These are phyloP conservation scores for Cladosporium sp. DNA, from an alignment of 2,329 filamentous ascomycete genomes.

Conservation along the genomic window DNA sequence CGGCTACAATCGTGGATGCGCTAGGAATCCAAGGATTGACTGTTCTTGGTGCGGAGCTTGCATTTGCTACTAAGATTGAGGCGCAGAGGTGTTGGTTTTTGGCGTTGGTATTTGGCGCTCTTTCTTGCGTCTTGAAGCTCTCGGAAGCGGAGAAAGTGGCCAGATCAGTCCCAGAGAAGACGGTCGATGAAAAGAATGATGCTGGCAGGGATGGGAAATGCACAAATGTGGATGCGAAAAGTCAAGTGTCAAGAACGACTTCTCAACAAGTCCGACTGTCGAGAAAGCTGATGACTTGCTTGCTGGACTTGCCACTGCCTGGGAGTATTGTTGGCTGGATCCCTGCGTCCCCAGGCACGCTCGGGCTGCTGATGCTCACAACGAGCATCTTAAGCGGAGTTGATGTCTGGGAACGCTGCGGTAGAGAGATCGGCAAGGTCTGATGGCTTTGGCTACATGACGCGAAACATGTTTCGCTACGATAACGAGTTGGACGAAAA, in stretches of 20 bases:
- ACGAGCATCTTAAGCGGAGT: slow-evolving; percentile 3
- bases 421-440: not conserved
- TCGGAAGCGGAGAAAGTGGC: not conserved
- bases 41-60: not conserved
- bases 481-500: not conserved
- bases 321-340: slow-evolving; percentile 12
- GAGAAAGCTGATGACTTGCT: slow-evolving; percentile 8
- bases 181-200: not conserved
- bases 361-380: not conserved
- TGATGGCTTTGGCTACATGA: not conserved
- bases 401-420: slow-evolving; percentile 16
- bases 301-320: slow-evolving; percentile 8
- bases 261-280: not conserved
- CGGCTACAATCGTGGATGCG: not conserved
- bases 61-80: not conserved
- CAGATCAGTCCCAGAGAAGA: not conserved
- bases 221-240: not conserved
- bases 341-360: not conserved
- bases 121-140: not conserved
- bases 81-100: slow-evolving; percentile 11
- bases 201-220: not conserved
- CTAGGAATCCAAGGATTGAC: not conserved
- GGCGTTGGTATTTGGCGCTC: not conserved
- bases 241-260: not conserved
- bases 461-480: not conserved